phyloP scores from a whole-genome alignment of 2,329 filamentous ascomycete species.

The Pseudogymnoascus sp. region DNA sequence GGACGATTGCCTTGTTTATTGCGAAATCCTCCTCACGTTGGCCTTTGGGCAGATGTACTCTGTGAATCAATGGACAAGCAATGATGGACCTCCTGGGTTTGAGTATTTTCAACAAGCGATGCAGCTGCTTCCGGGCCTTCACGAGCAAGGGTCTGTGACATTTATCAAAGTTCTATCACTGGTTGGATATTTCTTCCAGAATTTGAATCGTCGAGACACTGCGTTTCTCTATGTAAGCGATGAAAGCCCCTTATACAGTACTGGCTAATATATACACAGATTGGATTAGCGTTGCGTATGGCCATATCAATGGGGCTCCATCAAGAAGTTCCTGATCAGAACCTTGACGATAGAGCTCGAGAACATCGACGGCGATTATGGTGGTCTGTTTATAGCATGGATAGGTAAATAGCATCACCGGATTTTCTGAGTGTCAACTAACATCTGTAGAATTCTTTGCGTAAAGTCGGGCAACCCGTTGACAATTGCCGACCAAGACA shows the following conservation, averaged over 20 bases:
- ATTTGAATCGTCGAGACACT: slow-evolving; percentile 47
- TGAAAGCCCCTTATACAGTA: not conserved
- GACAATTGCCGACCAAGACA: slow-evolving; percentile 48
- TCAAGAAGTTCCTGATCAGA: slow-evolving; percentile 39
- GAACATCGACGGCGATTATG: slow-evolving; percentile 47
- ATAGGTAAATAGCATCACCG: slow-evolving; percentile 29
- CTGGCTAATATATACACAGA: slow-evolving; percentile 23
- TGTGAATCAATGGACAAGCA: slow-evolving; percentile 47
- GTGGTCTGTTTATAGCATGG: slow-evolving; percentile 52
- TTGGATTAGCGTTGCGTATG: slow-evolving; percentile 49
- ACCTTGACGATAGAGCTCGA: slow-evolving; percentile 34
- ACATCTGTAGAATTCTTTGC: slow-evolving; percentile 35
- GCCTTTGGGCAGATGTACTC: slow-evolving; percentile 51
- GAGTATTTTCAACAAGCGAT: slow-evolving; percentile 47
- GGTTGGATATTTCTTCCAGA: slow-evolving; percentile 51
- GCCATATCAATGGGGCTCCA: slow-evolving; percentile 50
- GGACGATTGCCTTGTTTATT: slow-evolving; percentile 42
- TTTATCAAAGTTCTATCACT: slow-evolving; percentile 49
- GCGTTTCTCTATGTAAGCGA: slow-evolving; percentile 43
- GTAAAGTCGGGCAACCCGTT: slow-evolving; percentile 49
- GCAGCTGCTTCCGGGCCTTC: slow-evolving; percentile 45
- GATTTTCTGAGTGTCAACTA: slow-evolving; percentile 1
- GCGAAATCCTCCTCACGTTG: slow-evolving; percentile 45
- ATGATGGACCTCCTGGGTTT: slow-evolving; percentile 48
- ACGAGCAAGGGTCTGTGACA: slow-evolving; percentile 47